Base-by-base conservation (phyloP, 805 yeast species). In the Kodamaea sagamina region DNA sequence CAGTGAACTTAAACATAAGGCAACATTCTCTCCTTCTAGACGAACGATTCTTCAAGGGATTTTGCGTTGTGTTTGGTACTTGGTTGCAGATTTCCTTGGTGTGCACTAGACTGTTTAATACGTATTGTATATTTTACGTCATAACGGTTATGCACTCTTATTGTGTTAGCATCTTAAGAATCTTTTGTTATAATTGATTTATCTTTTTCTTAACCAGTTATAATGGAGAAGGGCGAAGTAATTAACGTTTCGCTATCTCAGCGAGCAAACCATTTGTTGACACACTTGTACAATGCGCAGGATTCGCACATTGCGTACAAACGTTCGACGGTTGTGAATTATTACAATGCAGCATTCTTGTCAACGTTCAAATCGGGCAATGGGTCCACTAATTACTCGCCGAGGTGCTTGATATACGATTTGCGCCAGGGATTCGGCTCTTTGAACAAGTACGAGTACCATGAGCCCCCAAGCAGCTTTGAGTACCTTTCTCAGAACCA, bases 381-480 rank as follows among this genome's bases (percentile, higher is more conserved):
- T 35, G 67, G 66, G 4, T 53, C 81, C n/a, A 53, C 58, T 41
- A 68, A 64, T 49, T 88, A 80, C 57, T 72, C 84, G n/a, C 98
- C 99, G 1, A 66, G 98, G 43, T 79, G 86, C 0, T 54, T 89
- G 26, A 54, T 89, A n/a, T 88, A 90, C 83, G 98, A 93, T 48
- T 75, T 81, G 36, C 68, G 74, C 15, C 83, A 85, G 38, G 96
- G 96, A 0, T 77, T 74, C 55, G 97, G 97, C 0, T 67, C 88
- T 0, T 61, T 87, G 35, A 75, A 78, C 1, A 72, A 71, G 44
- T 74, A 63, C 54, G 84, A 81, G 42, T 81, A 77, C 47, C 65
- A 63, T 35, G 65, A 54, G 35, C 41, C 45, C 8, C 38, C 40
- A 4, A 24, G 46, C 7, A 37, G 19, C 21, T 27, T 43, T n/a